Conservation (phyloP, 1,139 yeast species). For the Geotrichum aggregatum region DNA sequence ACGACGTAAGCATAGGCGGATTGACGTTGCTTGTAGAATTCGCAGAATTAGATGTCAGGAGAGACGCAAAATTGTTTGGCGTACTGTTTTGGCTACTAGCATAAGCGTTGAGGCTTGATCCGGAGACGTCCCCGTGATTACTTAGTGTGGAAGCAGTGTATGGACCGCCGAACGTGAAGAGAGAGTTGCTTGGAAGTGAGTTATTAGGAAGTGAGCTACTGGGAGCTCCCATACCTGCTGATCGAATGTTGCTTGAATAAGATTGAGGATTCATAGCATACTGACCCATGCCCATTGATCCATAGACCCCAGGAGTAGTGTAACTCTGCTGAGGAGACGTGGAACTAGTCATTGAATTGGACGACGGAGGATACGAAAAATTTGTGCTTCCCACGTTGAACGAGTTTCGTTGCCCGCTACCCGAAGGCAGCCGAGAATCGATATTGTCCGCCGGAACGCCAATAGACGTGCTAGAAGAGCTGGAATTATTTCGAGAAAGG, state of each 20-base stretch:
- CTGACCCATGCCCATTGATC: background rate
- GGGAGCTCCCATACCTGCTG: background rate
- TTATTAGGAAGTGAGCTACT: background rate
- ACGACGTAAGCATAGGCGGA: background rate
- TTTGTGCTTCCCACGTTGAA: background rate
- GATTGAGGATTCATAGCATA: background rate
- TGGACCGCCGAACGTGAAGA: background rate
- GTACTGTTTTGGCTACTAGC: background rate
- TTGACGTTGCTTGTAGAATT: background rate
- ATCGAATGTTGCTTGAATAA: background rate
- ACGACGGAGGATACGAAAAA: conserved; percentile 1
- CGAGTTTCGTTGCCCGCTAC: conserved; percentile 1
- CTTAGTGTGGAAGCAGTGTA: background rate
- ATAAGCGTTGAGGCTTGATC: background rate
- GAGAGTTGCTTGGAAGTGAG: background rate
- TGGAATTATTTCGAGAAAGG: background rate
- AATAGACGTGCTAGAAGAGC: conserved; percentile 3
- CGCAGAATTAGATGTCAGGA: background rate
- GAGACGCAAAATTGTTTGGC: background rate
- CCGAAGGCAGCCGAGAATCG: background rate
- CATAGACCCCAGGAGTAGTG: background rate
- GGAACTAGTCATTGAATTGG: background rate
- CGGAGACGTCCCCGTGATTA: background rate
- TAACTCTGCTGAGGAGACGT: background rate
- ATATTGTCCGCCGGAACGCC: background rate